Evolutionary conservation across 2,329 filamentous ascomycete species (phyloP), one percentile per base, ranked within the genome.

Genomic region (Ramichloridium luteum): DNA sequence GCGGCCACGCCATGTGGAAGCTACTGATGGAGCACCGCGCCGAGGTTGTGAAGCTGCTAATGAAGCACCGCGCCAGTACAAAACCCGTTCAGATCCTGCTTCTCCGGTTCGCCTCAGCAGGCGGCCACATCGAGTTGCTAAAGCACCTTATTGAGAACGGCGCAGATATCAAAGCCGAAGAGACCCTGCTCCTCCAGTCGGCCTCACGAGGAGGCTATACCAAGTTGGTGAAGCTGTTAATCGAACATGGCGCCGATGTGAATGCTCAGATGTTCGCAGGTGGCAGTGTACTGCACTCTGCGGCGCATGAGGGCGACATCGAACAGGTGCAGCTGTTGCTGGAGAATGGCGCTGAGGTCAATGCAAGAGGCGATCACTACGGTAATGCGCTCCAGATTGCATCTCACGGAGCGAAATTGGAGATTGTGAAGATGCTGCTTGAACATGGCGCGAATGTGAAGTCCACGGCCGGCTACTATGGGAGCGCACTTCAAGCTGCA

Each of bases 401-500:
- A 10, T 37, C 10, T 10, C 9, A 11, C n/a, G 6, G 10, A 26
- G 29, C 28, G 17, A 11, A 30, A 31, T 17, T 10, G 12, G 28
- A 35, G 9, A 30, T 44, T 3, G 39, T 44, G 6, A 25, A 35
- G 20, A 17, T 43, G 16, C 39, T 49, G 5, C 29, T 51, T 2
- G 35, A 35, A 3, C 31, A 35, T 13, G 42, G 40, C 11, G 46
- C 44, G 2, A 37, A 48, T 34, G 32, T 48, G 18, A 37, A 49
- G 8, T 23, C 26, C 4, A 38, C 45, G 1, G 30, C 12, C 5
- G 45, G 45, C 27, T 48, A 40, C 33, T 46, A 48, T 26, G 45
- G 43, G 10, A 48, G 43, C 2, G 41, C 43, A 13, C 37, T 46
- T 2, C 43, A 48, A 35, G 43, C 38, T n/a, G 45, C 41, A 10